Conservation (phyloP, 805 yeast species). For the Geotrichum ghanense region DNA sequence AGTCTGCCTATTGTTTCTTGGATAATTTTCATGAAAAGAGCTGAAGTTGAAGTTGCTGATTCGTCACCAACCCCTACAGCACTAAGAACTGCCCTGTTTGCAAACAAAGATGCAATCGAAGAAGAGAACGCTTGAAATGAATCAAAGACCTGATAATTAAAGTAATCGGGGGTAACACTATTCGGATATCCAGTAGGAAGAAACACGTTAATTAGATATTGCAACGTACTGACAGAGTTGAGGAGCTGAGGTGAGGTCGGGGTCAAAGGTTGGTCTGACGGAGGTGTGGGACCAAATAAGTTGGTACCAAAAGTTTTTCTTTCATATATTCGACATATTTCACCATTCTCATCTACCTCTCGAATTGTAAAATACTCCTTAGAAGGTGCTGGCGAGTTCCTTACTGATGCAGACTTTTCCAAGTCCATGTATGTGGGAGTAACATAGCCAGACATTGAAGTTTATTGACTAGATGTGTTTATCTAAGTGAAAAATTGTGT, state of each 20-base stretch:
- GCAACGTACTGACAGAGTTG: conserved; percentile 7
- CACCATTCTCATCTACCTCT: conserved; percentile 1
- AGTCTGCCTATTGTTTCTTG: conserved; percentile 28
- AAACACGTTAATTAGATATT: conserved; percentile 21
- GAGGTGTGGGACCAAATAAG: background rate
- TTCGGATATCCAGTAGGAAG: conserved; percentile 28
- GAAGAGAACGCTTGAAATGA: conserved; percentile 28
- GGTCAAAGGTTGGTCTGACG: background rate
- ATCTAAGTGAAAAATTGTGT: too few relatives aligned
- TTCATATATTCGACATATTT: background rate
- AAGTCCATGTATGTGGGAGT: background rate
- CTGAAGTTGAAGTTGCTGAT: conserved; percentile 26
- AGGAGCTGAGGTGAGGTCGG: background rate
- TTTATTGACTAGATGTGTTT: background rate
- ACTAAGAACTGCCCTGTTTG: conserved; percentile 24
- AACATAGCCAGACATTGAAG: background rate
- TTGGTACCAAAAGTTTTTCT: background rate
- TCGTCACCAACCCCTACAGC: conserved; percentile 30
- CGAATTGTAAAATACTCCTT: background rate
- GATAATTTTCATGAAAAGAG: conserved; percentile 26
- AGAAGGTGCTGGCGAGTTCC: background rate
- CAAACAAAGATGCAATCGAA: conserved; percentile 25
- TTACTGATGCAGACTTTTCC: background rate
- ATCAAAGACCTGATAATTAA: conserved; percentile 27
- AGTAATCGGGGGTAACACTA: conserved; percentile 23